Conservation (phyloP, 2,329 filamentous ascomycete genomes). For the Pseudopyrenochaeta lycopersici region DNA sequence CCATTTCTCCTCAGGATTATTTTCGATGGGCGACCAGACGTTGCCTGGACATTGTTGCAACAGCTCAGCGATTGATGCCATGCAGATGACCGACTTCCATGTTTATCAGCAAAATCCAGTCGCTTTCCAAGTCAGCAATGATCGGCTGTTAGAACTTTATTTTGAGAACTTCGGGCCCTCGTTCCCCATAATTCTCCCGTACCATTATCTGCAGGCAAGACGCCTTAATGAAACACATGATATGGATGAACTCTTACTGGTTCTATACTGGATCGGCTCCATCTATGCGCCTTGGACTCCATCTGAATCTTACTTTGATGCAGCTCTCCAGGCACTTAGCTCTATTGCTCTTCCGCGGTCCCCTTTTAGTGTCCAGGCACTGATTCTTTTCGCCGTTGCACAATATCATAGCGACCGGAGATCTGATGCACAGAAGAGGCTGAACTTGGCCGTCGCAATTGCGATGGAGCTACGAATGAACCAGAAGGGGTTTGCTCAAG, state of each 20-base stretch:
- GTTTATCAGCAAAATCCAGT: constrained; percentile 16
- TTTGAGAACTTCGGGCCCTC: constrained; percentile 60
- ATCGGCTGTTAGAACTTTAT: constrained; percentile 41
- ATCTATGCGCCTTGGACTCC: constrained; percentile 44
- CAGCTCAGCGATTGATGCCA: constrained; percentile 3
- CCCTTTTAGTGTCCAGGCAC: constrained; percentile 74
- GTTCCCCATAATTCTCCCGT: constrained; percentile 64
- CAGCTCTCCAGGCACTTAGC: constrained; percentile 29
- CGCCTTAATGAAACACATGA: constrained; percentile 25
- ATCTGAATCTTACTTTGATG: constrained; percentile 36
- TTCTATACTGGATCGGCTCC: constrained; percentile 43
- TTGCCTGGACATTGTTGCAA: neutral
- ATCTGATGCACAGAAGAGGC: constrained; percentile 71
- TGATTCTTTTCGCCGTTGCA: constrained; percentile 78
- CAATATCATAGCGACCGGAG: constrained; percentile 80
- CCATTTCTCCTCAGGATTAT: neutral
- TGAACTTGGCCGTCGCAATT: constrained; percentile 72
- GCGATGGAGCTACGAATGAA: constrained; percentile 83
- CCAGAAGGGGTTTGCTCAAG: constrained; percentile 70
- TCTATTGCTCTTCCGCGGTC: constrained; percentile 28
- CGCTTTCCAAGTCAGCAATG: constrained; percentile 34
- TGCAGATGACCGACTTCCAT: constrained; percentile 9
- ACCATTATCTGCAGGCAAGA: constrained; percentile 47
- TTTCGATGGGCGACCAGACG: neutral
- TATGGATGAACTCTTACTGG: constrained; percentile 32